Evolutionary conservation across 129 eudicot species (phyloP).

Genomic region (Flaveria linearis): DNA sequence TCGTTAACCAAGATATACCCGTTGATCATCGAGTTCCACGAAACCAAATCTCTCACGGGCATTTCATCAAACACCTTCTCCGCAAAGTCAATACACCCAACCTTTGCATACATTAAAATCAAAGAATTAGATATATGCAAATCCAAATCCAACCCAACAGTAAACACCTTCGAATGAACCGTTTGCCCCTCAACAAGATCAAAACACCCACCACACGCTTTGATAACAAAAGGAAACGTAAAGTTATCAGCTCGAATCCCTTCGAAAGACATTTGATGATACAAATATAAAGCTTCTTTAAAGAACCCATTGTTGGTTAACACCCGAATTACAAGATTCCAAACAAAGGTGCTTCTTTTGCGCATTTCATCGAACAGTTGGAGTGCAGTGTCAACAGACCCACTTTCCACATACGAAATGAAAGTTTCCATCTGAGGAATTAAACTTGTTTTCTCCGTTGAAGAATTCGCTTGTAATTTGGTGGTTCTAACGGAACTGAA

Average conservation of each 20-base stretch:
- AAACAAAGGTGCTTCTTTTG: slow-evolving; percentile 48
- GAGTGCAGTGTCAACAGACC: slow-evolving; percentile 63
- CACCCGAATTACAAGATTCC: slow-evolving; percentile 66
- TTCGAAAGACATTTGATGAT: slow-evolving; percentile 44
- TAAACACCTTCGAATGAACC: slow-evolving; percentile 49
- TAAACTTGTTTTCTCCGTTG: background rate
- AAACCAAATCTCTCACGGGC: slow-evolving; percentile 59
- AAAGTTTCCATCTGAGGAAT: slow-evolving; percentile 26
- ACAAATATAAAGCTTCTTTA: slow-evolving; percentile 45
- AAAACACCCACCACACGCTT: slow-evolving; percentile 52
- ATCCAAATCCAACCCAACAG: slow-evolving; percentile 55
- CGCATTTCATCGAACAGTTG: slow-evolving; percentile 63
- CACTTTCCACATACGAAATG: slow-evolving; percentile 33
- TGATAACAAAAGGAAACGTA: slow-evolving; percentile 69
- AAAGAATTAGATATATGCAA: slow-evolving; percentile 58
- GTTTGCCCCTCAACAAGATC: slow-evolving; percentile 40
- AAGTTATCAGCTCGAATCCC: slow-evolving; percentile 53
- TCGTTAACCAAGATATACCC: slow-evolving; percentile 61
- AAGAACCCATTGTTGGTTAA: slow-evolving; percentile 48
- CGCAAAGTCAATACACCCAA: slow-evolving; percentile 47
- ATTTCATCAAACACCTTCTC: slow-evolving; percentile 59
- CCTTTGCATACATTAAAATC: slow-evolving; percentile 59
- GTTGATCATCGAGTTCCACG: slow-evolving; percentile 76
- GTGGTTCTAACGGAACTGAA: slow-evolving; percentile 3
- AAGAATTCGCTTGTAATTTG: slow-evolving; percentile 6